These are phyloP conservation scores for Angomonas deanei DNA, from an alignment of 208 protist genomes.

Conservation along the genomic window DNA sequence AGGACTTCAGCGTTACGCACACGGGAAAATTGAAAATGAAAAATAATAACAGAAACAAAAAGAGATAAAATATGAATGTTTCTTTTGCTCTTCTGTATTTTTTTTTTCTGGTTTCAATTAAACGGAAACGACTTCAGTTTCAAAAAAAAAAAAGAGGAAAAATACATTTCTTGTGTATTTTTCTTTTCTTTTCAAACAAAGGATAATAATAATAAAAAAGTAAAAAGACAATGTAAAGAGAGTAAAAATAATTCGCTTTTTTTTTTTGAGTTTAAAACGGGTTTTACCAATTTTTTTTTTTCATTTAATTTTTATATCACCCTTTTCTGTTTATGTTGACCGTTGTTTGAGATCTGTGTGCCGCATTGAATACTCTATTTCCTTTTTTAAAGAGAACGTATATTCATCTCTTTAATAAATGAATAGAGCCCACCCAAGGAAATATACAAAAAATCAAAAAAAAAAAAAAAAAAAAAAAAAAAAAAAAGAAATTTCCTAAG, in stretches of 20 bases:
- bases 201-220: no score
- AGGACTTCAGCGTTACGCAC: no score
- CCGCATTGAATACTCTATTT: background rate
- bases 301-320: background rate
- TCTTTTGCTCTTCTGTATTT: conserved; percentile 55
- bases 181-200: no score
- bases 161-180: background rate
- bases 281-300: background rate
- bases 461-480: background rate
- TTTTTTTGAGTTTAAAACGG: conserved; percentile 3
- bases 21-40: no score
- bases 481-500: background rate
- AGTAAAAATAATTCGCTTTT: no score
- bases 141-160: background rate
- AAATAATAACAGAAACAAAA: no score
- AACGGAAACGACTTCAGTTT: background rate
- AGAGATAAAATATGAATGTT: conserved; percentile 60
- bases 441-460: background rate
- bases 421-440: no score
- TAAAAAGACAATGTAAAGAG: no score
- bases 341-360: no score
- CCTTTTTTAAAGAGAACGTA: background rate
- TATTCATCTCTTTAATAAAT: background rate
- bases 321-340: background rate
- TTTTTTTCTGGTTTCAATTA: conserved; percentile 2